Evolutionary conservation across 164 flowering plant genomes (phyloP).

Genomic region (Vitis rupestris): DNA sequence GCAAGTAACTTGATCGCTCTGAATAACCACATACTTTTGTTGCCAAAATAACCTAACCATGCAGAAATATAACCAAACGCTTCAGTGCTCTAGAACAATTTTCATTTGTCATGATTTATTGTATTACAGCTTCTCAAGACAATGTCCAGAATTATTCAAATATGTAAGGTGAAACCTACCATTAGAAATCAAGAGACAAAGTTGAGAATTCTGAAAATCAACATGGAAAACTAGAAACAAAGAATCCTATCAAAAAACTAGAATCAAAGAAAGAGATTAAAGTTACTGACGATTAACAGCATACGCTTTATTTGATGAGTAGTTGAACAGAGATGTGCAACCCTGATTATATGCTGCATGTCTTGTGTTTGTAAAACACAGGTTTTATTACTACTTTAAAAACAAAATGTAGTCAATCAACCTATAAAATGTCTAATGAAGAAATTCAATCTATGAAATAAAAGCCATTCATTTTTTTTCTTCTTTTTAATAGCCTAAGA

Average conservation of each 20-base stretch:
- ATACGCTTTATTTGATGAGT: neutral
- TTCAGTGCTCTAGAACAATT: neutral
- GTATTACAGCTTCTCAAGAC: neutral
- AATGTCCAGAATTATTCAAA: neutral
- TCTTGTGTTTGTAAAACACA: neutral
- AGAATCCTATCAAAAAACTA: too few species aligned
- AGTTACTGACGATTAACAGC: neutral
- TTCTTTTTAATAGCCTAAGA: too few species aligned
- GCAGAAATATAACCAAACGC: neutral
- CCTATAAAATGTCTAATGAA: too few species aligned
- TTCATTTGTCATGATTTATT: neutral
- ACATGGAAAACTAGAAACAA: neutral
- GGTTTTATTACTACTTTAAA: too few species aligned
- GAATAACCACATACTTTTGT: conserved; percentile 93
- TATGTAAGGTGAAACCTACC: neutral
- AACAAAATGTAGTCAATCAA: too few species aligned
- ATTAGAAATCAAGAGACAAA: neutral
- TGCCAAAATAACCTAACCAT: conserved; percentile 72
- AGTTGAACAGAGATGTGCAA: neutral
- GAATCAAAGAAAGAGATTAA: neutral
- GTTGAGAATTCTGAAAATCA: neutral
- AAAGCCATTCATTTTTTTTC: too few species aligned
- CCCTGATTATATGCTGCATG: neutral
- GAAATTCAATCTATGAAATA: too few species aligned
- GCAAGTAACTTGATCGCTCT: conserved; percentile 62